Conservation (phyloP, 176 grass and related monocot genomes). For the Cocos nucifera region DNA sequence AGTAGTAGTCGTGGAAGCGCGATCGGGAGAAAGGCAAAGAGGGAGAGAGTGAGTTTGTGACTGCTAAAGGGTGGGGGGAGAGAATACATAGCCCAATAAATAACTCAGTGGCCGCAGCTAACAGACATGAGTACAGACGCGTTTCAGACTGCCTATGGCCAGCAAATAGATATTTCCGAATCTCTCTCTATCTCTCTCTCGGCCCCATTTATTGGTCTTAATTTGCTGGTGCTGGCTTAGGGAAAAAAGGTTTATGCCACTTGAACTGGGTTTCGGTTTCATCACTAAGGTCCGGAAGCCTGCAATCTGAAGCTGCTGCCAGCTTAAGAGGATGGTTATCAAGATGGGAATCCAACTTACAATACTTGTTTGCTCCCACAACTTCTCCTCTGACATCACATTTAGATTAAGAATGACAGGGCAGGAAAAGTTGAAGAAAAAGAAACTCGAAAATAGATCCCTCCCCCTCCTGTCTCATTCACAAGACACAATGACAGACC, state of each 20-base stretch:
- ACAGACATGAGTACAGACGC: background rate
- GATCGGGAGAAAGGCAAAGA: no score
- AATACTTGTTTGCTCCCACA: constrained; percentile 16
- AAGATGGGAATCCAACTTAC: background rate
- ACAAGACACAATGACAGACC: constrained; percentile 36
- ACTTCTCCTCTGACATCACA: constrained; percentile 16
- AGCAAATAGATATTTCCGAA: constrained; percentile 11
- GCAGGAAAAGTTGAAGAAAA: constrained; percentile 10
- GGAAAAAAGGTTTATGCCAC: constrained; percentile 32
- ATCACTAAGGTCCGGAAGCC: no score
- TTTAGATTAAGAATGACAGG: background rate
- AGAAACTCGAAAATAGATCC: constrained; percentile 14
- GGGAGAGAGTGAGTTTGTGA: no score
- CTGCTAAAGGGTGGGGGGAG: no score
- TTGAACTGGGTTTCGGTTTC: background rate
- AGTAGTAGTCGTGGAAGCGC: no score
- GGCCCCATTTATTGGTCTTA: no score
- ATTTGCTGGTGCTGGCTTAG: background rate
- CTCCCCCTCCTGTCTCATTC: constrained; percentile 23
- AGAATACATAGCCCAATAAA: no score
- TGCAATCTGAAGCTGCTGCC: background rate
- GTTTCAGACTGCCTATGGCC: constrained; percentile 3
- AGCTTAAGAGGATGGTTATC: background rate
- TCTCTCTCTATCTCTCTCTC: background rate
- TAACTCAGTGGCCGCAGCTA: background rate